These are phyloP conservation scores for Ophiostoma himal-ulmi DNA, from an alignment of 2,329 filamentous ascomycete species.

Conservation along the genomic window DNA sequence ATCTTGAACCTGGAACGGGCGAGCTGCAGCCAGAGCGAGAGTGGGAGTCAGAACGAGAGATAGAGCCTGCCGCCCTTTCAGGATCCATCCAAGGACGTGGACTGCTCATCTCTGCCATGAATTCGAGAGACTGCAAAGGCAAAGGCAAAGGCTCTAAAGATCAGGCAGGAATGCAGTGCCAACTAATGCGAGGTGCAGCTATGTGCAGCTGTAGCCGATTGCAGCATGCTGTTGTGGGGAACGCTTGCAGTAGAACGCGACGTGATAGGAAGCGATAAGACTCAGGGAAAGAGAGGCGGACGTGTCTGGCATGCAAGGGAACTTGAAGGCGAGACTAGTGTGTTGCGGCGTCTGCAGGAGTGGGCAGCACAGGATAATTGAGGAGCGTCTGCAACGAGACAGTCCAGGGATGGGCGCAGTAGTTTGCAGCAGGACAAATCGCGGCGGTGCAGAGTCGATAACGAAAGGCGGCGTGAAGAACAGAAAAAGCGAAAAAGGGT, in stretches of 20 bases:
- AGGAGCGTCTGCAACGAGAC: background rate
- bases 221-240: conserved; percentile 19
- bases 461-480: background rate
- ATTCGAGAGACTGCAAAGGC: background rate
- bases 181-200: background rate
- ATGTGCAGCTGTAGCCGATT: conserved; percentile 9
- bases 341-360: background rate
- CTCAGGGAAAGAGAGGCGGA: background rate
- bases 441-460: background rate
- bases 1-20: conserved; percentile 5
- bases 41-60: background rate
- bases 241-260: background rate
- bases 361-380: background rate
- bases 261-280: conserved; percentile 6
- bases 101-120: conserved; percentile 21
- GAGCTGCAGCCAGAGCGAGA: background rate
- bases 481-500: background rate
- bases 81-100: conserved; percentile 13
- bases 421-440: background rate
- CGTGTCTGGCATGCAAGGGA: conserved; percentile 17
- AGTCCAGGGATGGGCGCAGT: background rate
- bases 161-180: conserved; percentile 21
- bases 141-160: background rate
- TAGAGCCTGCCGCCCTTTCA: conserved; percentile 5
- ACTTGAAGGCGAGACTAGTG: conserved; percentile 12